A percentile compares a stretch with the other conserved stretches of the same genome.
phyloP scores from a whole-genome alignment of 495 filamentous ascomycete genomes.

The Neurospora sp. region DNA sequence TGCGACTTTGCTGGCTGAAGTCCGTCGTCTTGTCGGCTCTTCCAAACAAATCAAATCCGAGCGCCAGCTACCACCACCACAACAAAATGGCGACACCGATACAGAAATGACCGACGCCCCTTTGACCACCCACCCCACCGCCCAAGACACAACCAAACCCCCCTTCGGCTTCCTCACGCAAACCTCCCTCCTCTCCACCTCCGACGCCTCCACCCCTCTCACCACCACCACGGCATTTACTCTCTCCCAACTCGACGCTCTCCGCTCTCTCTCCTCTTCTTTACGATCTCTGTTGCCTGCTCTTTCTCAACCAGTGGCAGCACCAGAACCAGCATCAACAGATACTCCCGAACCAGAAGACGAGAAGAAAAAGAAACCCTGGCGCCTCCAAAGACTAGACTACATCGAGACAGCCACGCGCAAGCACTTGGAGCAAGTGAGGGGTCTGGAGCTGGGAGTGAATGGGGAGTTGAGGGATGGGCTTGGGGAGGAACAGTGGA shows the following conservation, averaged over 20 bases:
- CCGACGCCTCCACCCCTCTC: constrained; percentile 40
- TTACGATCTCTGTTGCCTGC: constrained; percentile 52
- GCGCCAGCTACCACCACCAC: not conserved
- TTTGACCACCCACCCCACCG: constrained; percentile 37
- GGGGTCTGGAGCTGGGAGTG: constrained; percentile 45
- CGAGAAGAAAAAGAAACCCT: constrained; percentile 29
- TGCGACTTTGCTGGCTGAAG: constrained; percentile 54
- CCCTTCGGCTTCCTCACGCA: constrained; percentile 43
- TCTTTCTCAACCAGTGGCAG: constrained; percentile 22
- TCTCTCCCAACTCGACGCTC: constrained; percentile 55
- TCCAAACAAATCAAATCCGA: not conserved
- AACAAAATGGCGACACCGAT: constrained; percentile 12
- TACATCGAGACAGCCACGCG: constrained; percentile 66
- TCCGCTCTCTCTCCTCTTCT: constrained; percentile 54
- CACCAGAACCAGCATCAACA: too few relatives aligned
- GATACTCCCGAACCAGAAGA: not conserved
- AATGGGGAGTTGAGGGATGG: constrained; percentile 46
- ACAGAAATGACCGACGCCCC: constrained; percentile 29
- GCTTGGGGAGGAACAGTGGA: constrained; percentile 37
- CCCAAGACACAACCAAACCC: constrained; percentile 9
- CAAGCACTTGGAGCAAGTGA: constrained; percentile 43
- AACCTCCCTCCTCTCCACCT: constrained; percentile 29
- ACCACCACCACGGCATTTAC: constrained; percentile 66
- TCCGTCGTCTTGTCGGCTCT: too few relatives aligned
- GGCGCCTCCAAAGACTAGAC: constrained; percentile 50